Base-by-base conservation (phyloP, 176 grass and related monocot genomes). In the Echinochloa phyllopogon region DNA sequence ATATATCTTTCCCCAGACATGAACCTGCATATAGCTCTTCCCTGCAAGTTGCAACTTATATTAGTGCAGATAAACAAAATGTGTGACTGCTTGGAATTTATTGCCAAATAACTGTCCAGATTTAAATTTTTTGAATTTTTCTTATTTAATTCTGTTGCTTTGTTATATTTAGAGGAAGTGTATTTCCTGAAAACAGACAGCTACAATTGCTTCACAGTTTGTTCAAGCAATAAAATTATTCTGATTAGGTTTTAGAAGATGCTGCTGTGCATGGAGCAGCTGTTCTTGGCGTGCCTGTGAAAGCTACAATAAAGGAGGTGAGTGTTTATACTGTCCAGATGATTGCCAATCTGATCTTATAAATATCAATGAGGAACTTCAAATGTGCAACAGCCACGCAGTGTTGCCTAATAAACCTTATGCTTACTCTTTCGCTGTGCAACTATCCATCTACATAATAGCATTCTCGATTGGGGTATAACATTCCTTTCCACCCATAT, bases 251-350 rank as follows among this genome's bases (percentile, higher is more conserved):
- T 43, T 65, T 99, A 52, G 87, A 86, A 89, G 96, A 99, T 88
- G 96, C 90, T 58, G 88, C 78, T 65, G 69, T 89, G 76, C 89
- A 96, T 86, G 96, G 96, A 72, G 96, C 96, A 87, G 94, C 96
- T 92, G 96, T 99, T 69, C 96, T 96, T 87, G 96, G 96, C 24
- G 96, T 99, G 66, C 96, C 94, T 67, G 94, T 91, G 59, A 96
- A 99, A 94, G 93, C 94, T 74, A 99, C 96, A 36, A 92, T 99
- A 60, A 99, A 99, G 81, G 94, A 99, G 91, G 96, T 94, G 14
- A 27, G 56, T 60, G 0, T 78, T 80, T 69, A 52, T 79, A 45
- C 53, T 47, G 68, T 74, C 58, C 18, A 61, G 36, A 36, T 48
- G 47, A 71, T 67, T 58, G 36, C 74, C 39, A 60, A 20, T 33